Base-by-base conservation (phyloP, 2,329 filamentous ascomycete genomes). In the Leptosphaerulina australis region DNA sequence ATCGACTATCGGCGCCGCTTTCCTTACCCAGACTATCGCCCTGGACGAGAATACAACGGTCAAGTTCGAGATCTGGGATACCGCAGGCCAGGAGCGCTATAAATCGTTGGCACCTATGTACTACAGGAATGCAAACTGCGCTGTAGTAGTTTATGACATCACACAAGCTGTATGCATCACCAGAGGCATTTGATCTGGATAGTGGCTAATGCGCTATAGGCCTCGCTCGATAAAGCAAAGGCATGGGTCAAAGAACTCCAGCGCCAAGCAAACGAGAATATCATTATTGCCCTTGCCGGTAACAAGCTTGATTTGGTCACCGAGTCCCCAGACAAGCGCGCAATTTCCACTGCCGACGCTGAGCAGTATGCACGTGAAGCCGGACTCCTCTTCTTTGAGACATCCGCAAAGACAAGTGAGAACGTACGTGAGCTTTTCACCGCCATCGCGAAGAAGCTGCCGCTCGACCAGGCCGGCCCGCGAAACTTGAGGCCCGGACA, bases 71-170 rank as follows among this genome's bases (percentile, higher is more conserved):
- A 99, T 99, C 73, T 99, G 94, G 70, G 70, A 73, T 46, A 99
- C 94, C 8, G 94, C 94, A 58, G 94, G 94, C 58, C 94, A 99
- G 79, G 94, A 99, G 78, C 86, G 95, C 71, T 99, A 97, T 84
- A 97, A 97, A 82, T 97, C 94, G 10, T 82, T 99, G 62, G 94
- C 94, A 25, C 94, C 94, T 67, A 99, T 99, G 94, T 99, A 99
- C 82, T 99, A 99, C 80, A 83, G 95, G 67, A 99, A 99, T 74
- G 95, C 95, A 65, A 97, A 99, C 84, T 97, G 94, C 78, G 94
- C 95, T 51, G 93, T 99, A 24, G 93, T 99, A 38, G 94, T 99
- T 62, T 99, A 99, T 77, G 94, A 99, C 78, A 97, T 99, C 71
- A 99, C 94, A 70, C 94, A 99, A 84, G 91, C 94, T 63, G 94